Percentiles rank a stretch among this genome's conserved stretches.
Conservation (phyloP, 352 stramenopile genomes). For the Phytophthora fragariaefolia region DNA sequence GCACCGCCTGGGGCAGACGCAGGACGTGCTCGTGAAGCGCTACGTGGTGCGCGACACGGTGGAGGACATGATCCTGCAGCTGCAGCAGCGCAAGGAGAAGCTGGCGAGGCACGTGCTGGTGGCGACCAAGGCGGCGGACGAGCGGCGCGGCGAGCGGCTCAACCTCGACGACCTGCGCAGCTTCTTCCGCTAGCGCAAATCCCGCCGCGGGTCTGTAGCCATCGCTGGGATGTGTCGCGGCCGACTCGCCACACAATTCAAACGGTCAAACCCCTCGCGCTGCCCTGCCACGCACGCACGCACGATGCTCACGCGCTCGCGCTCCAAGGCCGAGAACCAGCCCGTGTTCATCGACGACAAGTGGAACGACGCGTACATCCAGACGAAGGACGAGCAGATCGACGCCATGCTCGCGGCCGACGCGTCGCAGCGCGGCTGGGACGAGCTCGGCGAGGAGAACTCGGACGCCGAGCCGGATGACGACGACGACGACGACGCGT, state of each 20-base stretch:
- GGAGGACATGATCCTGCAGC: conserved; percentile 91
- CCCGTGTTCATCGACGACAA: conserved; percentile 84
- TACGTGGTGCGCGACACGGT: conserved; percentile 91
- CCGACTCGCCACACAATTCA: conserved; percentile 5
- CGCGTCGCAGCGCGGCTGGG: conserved; percentile 54
- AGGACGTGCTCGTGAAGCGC: conserved; percentile 88
- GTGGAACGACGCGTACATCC: conserved; percentile 87
- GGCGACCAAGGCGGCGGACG: conserved; percentile 41
- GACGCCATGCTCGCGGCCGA: conserved; percentile 67
- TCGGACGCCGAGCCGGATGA: conserved; percentile 31
- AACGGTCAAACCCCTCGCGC: conserved; percentile 16
- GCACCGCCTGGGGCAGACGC: conserved; percentile 87
- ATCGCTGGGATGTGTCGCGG: background rate
- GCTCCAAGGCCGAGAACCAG: conserved; percentile 64
- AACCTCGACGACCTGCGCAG: conserved; percentile 73
- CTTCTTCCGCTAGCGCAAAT: conserved; percentile 56
- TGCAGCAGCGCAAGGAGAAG: conserved; percentile 90
- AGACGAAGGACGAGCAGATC: conserved; percentile 86
- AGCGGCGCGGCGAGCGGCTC: conserved; percentile 51
- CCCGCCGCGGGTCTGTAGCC: conserved; percentile 15
- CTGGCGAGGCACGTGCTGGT: conserved; percentile 89
- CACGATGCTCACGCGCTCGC: conserved; percentile 78
- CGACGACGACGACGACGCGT: conserved; percentile 39
- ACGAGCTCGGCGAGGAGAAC: conserved; percentile 52
- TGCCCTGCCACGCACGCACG: background rate